Evolutionary conservation across 2,329 filamentous ascomycete species (phyloP), one percentile per base, ranked within the genome.

Genomic region (Cladosporium sphaerospermum): DNA sequence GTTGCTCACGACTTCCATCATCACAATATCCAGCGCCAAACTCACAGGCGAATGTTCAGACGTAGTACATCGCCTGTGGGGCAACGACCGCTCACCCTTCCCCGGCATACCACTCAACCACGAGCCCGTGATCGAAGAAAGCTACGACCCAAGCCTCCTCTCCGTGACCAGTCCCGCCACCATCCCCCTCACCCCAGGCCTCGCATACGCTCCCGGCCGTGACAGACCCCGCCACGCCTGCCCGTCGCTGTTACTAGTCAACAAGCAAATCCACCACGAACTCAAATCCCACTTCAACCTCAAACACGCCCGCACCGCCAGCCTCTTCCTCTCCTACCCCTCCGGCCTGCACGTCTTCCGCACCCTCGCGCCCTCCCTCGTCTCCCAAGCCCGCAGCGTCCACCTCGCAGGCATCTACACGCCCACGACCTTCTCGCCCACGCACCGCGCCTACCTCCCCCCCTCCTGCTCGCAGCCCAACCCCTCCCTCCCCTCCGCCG

Each of bases 241-340:
- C 37, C 45, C 46, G n/a, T 49, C 54, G 14, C 56, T 64, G 4
- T 49, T 55, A 9, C 50, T 60, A 19, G 56, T 60, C 33, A 69
- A 64, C 54, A 65, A 61, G 40, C 62, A 69, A 45, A 59, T 70
- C 54, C 62, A 68, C 16, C 61, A 64, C 32, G 70, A 73, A 56
- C 55, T 73, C 37, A 62, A 54, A 16, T 63, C 65, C 55, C 67
- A 71, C 52, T 69, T 69, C 57, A 54, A 60, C 33, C 57, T 59
- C n/a, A 53, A 56, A 19, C 58, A 62, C 28, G 54, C 57, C 56
- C 62, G 53, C 33, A 64, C 73, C 50, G 50, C 50, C 13, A 72
- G 74, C 49, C 61, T 74, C 16, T 70, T 71, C 57, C 58, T 75
- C 45, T 61, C 66, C 8, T 71, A 73, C 56, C 70, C 73, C 0